Percentiles rank a stretch among this genome's conserved stretches.
Evolutionary conservation across 2,329 filamentous ascomycete species (phyloP).

Genomic region (Talaromyces piceae): DNA sequence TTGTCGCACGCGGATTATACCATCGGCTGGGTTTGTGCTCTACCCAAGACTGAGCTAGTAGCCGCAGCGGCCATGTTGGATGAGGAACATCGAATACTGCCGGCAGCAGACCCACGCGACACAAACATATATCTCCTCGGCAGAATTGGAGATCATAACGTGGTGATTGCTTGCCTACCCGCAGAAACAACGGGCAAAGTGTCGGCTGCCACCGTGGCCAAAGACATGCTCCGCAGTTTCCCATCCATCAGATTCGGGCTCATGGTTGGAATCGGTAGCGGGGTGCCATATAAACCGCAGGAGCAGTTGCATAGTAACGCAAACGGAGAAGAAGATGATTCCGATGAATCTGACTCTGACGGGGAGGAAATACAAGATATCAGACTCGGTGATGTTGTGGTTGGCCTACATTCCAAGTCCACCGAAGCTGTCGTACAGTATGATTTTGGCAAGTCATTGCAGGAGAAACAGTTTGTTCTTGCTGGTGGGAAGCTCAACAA

Average conservation of each 20-base stretch:
- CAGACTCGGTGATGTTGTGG: slow-evolving; percentile 11
- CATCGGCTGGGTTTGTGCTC: slow-evolving; percentile 10
- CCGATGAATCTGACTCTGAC: neutral
- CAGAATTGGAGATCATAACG: slow-evolving; percentile 2
- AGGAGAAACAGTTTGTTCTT: slow-evolving; percentile 2
- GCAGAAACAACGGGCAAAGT: slow-evolving; percentile 12
- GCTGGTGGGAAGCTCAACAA: slow-evolving; percentile 3
- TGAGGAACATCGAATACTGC: slow-evolving; percentile 2
- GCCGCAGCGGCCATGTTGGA: slow-evolving; percentile 12
- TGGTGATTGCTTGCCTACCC: slow-evolving; percentile 13
- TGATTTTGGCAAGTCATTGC: slow-evolving; percentile 17
- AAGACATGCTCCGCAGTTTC: slow-evolving; percentile 15
- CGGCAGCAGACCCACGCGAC: neutral
- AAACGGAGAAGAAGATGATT: neutral
- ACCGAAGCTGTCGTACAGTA: slow-evolving; percentile 17
- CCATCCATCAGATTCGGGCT: slow-evolving; percentile 13
- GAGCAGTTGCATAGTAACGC: neutral
- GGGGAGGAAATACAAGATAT: slow-evolving; percentile 6
- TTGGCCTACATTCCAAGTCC: slow-evolving; percentile 13
- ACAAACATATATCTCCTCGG: neutral
- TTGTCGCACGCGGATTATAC: slow-evolving; percentile 3
- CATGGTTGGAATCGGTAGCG: slow-evolving; percentile 16
- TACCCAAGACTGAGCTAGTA: slow-evolving; percentile 10
- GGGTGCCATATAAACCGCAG: slow-evolving; percentile 5
- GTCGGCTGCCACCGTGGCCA: slow-evolving; percentile 15